Evolutionary conservation across 225 moss, liverwort and hornwort genomes (phyloP).

Genomic region (Physcomitrium patens): DNA sequence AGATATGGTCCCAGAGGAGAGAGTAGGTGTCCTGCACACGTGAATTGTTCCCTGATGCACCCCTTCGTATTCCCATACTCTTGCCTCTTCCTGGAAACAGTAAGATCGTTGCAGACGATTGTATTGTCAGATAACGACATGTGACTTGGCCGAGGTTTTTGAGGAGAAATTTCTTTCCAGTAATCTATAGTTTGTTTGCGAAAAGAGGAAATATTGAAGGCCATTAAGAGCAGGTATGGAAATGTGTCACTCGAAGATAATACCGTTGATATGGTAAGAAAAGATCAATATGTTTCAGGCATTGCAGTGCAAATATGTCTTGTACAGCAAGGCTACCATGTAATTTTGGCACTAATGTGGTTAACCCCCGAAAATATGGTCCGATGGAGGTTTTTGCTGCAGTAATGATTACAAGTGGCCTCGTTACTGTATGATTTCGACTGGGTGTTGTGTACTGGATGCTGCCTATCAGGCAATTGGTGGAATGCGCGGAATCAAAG

Average conservation of each 20-base stretch:
- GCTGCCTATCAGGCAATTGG: slow-evolving; percentile 56
- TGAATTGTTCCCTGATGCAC: neutral
- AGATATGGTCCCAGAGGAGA: slow-evolving; percentile 50
- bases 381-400: neutral
- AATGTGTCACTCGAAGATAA: slow-evolving; percentile 55
- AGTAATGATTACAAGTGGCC: neutral
- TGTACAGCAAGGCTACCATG: neutral
- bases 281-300: neutral
- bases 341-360: neutral
- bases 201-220: slow-evolving; percentile 52
- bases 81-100: neutral
- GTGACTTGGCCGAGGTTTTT: neutral
- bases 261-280: slow-evolving; percentile 61
- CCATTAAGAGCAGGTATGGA: slow-evolving; percentile 55
- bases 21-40: slow-evolving; percentile 30
- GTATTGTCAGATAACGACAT: neutral
- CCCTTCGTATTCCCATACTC: neutral
- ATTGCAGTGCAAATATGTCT: neutral
- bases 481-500: slow-evolving; percentile 89
- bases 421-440: neutral
- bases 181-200: neutral
- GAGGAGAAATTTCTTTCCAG: neutral
- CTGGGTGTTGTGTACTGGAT: slow-evolving; percentile 4
- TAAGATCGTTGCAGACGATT: neutral
- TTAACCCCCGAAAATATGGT: neutral